Base-by-base conservation (phyloP, 2,329 filamentous ascomycete species). In the Xylariaceae sp. region DNA sequence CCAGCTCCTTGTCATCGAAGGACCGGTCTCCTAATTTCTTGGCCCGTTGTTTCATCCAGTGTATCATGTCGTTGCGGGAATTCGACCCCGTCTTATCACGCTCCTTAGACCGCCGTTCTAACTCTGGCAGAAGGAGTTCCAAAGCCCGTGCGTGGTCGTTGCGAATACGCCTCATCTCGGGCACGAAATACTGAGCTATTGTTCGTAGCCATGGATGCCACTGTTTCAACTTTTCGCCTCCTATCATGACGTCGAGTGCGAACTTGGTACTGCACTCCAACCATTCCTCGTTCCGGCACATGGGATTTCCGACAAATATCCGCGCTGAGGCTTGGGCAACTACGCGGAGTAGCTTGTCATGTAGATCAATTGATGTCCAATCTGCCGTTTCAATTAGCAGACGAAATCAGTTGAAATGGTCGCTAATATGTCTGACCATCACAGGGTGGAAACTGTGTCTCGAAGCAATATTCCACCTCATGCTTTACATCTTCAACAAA, bases 21-120 rank as follows among this genome's bases (percentile, higher is more conserved):
- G 61, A 57, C 21, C 48, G 59, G 26, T 66, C 63, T 7, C 62
- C 61, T 6, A 57, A 59, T 26, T 61, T 63, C 22, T 56, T 51
- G 4, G 63, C 63, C 15, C 65, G 63, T 34, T 61, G 60, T n/a
- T 61, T 61, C 63, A 67, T 65, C 65, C 65, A 66, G 29, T 63
- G 63, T 29, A 67, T 66, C 63, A 66, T 65, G 49, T 67, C 63
- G 43, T 65, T 63, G 16, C 48, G 54, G 5, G 51, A 26, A n/a
- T 47, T 47, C 6, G 47, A 36, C 12, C 55, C 54, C 3, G 45
- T 41, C 21, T 51, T 22, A 15, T 36, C 42, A 3, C 41, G 15
- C 16, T 60, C 55, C 39, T 36, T 54, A 4, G 56, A 47, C 49
- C 65, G 57, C 39, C 46, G 64, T 19, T 62, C 52, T 29, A 67